These are phyloP conservation scores for Fusarium nematophilum DNA, from an alignment of 2,329 filamentous ascomycete genomes.

Conservation along the genomic window DNA sequence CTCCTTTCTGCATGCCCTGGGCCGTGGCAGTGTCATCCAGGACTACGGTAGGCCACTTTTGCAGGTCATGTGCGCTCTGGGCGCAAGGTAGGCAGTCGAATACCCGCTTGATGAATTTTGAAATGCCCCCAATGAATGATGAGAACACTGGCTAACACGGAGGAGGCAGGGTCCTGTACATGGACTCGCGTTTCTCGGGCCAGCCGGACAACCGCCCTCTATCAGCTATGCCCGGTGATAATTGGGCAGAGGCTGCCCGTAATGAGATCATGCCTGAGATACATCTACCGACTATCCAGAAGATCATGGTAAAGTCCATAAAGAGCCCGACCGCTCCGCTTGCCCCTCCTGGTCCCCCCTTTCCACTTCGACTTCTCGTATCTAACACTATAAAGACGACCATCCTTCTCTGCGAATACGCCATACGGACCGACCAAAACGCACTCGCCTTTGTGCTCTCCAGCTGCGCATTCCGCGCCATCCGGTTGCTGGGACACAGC, in stretches of 20 bases:
- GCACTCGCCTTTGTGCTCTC: background rate
- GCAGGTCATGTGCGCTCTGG: conserved; percentile 41
- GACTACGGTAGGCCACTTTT: conserved; percentile 40
- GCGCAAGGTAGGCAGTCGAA: conserved; percentile 5
- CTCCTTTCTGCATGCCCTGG: conserved; percentile 41
- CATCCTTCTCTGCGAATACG: conserved; percentile 1
- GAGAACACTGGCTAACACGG: no score
- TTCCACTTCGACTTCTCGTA: background rate
- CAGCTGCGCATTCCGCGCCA: background rate
- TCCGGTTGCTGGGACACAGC: background rate
- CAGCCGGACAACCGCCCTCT: no score
- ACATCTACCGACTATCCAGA: background rate
- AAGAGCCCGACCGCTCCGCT: no score
- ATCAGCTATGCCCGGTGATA: background rate
- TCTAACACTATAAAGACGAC: background rate
- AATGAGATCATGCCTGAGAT: conserved; percentile 2
- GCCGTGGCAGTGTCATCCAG: conserved; percentile 29
- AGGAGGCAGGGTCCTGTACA: no score
- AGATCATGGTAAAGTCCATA: conserved; percentile 1
- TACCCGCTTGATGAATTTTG: no score
- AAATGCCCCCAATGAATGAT: no score
- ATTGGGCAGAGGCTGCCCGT: background rate
- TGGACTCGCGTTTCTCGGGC: no score
- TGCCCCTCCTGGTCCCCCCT: no score
- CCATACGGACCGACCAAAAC: background rate